Percentiles rank a stretch among this genome's conserved stretches.
phyloP scores from a whole-genome alignment of 2,329 filamentous ascomycete genomes.

The Penicillium olsonii region DNA sequence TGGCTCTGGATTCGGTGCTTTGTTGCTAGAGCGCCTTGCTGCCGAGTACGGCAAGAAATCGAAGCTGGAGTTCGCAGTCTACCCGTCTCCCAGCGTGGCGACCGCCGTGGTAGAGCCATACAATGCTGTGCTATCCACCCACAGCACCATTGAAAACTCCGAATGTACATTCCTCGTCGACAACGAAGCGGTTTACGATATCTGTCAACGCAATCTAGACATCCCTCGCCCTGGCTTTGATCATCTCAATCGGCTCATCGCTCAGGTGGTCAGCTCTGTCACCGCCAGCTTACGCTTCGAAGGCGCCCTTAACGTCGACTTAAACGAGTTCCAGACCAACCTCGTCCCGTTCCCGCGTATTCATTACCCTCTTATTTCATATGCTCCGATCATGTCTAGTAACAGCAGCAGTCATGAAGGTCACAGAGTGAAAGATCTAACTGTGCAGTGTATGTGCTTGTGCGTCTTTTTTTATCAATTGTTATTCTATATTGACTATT shows the following conservation, averaged over 20 bases:
- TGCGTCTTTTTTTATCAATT: background rate
- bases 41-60: slow-evolving; percentile 69
- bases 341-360: slow-evolving; percentile 68
- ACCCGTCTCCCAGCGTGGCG: slow-evolving; percentile 64
- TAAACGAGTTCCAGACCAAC: slow-evolving; percentile 71
- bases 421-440: slow-evolving; percentile 79
- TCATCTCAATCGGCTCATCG: slow-evolving; percentile 66
- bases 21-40: slow-evolving; percentile 64
- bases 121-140: slow-evolving; percentile 59
- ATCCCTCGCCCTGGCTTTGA: slow-evolving; percentile 66
- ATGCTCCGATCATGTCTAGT: slow-evolving; percentile 65
- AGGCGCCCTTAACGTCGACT: slow-evolving; percentile 66
- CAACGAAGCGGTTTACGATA: slow-evolving; percentile 69
- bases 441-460: slow-evolving; percentile 58
- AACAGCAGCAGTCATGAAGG: slow-evolving; percentile 81
- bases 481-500: slow-evolving; percentile 7
- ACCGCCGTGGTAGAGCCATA: slow-evolving; percentile 70
- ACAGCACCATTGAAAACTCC: slow-evolving; percentile 67
- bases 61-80: slow-evolving; percentile 68
- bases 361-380: slow-evolving; percentile 67
- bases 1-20: slow-evolving; percentile 66
- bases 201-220: slow-evolving; percentile 65
- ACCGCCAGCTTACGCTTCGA: slow-evolving; percentile 67
- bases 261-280: slow-evolving; percentile 68
- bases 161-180: slow-evolving; percentile 70